Percentiles rank a stretch among this genome's conserved stretches.
Conservation (phyloP, 1,284 basidiomycete species). For the Trichosporon asahii region DNA sequence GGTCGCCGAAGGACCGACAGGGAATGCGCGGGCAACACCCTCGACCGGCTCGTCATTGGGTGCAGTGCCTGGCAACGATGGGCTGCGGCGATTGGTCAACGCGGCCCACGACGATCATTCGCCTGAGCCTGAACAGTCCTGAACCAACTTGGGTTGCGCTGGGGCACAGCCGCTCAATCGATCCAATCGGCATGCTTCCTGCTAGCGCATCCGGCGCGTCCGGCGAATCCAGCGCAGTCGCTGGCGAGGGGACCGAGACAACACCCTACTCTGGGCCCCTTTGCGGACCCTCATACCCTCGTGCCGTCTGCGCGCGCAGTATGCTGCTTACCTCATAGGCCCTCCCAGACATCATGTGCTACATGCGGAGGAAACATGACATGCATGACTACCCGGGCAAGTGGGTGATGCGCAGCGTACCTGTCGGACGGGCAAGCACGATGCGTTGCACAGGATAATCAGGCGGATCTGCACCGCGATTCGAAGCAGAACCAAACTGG, state of each 20-base stretch:
- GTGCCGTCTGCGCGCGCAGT: neutral
- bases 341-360: neutral
- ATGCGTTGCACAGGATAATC: neutral
- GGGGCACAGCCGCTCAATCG: neutral
- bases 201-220: neutral
- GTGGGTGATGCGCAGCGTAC: neutral
- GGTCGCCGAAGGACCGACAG: neutral
- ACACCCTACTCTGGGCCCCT: neutral
- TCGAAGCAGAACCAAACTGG: neutral
- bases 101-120: conserved; percentile 1
- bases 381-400: neutral
- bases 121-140: neutral
- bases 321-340: neutral
- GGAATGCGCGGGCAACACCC: neutral
- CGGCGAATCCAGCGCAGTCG: conserved; percentile 1
- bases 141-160: neutral
- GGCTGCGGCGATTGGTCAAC: neutral
- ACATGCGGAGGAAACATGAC: neutral
- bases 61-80: neutral
- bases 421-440: too few relatives aligned
- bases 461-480: neutral
- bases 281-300: neutral
- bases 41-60: neutral
- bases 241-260: neutral
- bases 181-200: neutral